phyloP scores from a whole-genome alignment of 2,329 filamentous ascomycete genomes.

The Aspergillus ustus region DNA sequence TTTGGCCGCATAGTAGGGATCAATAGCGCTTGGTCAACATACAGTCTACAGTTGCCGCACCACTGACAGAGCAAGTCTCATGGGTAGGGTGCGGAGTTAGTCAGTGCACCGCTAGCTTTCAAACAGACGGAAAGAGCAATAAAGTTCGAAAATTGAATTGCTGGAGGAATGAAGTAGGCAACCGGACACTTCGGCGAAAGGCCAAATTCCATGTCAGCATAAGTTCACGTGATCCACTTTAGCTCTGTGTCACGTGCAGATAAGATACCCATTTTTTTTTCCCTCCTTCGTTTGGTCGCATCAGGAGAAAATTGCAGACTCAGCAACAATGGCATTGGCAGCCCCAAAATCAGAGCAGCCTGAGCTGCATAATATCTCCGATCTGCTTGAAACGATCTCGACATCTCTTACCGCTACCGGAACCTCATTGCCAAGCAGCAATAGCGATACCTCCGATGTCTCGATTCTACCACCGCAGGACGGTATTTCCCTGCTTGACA shows the following conservation, averaged over 20 bases:
- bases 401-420: conserved; percentile 40
- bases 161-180: not conserved
- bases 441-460: conserved; percentile 59
- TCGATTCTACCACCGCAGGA: conserved; percentile 76
- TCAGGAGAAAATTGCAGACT: conserved; percentile 7
- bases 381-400: conserved; percentile 40
- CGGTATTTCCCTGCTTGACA: conserved; percentile 91
- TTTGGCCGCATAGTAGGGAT: conserved; percentile 18
- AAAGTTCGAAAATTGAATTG: not conserved
- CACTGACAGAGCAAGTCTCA: conserved; percentile 15
- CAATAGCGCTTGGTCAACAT: conserved; percentile 18
- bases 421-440: conserved; percentile 40
- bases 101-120: not conserved
- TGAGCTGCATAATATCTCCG: conserved; percentile 32
- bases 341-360: conserved; percentile 26
- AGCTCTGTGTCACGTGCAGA: conserved; percentile 26
- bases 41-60: conserved; percentile 28
- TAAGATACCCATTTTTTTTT: conserved; percentile 29
- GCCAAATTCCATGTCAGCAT: conserved; percentile 1
- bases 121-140: not conserved
- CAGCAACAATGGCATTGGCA: conserved; percentile 30
- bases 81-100: conserved; percentile 7
- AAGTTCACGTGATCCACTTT: not conserved
- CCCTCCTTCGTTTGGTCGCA: too few species aligned
- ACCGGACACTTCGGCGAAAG: conserved; percentile 9